Base-by-base conservation (phyloP, 805 yeast species). In the Zygosaccharomyces kombuchaensis region DNA sequence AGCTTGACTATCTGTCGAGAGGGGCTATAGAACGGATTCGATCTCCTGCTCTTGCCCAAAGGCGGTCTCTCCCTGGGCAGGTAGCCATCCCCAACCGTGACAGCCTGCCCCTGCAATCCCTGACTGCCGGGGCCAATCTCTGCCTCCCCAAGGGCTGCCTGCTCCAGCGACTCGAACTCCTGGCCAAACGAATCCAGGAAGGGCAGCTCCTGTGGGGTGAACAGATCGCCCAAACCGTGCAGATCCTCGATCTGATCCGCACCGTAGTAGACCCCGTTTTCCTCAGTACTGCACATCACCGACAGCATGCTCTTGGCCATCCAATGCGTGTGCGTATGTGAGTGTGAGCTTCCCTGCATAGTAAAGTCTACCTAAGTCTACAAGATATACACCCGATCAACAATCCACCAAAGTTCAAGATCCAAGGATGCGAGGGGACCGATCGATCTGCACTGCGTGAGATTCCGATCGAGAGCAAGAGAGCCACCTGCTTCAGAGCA, bases 1-100 rank as follows among this genome's bases (percentile, higher is more conserved):
- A 53, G 44, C 22, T 53, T 53, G 26, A 39, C 41, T 22, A 53
- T 51, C 40, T 53, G 54, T 36, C 45, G 46, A 23, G 57, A 51
- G 2, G 57, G 57, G 27, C 50, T 36, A 36, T 53, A 53, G 35
- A 53, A 53, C 4, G 57, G 57, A 31, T 53, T 53, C 16, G 55
- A 51, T 35, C 45, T 51, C 19, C 54, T 46, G 9, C 51, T 44
- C 17, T 36, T 30, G 10, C 47, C 37, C 36, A 40, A 27, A 2
- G 57, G 53, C 36, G 43, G 49, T 27, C 38, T 39, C 41, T 29
- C 16, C n/a, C 14, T 29, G 13, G 32, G 32, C 16, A n/a, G 3
- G 16, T 29, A 29, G 10, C 8, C 13, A 12, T 29, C 16, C 32
- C 12, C 32, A 6, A 14, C 22, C 4, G 32, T 10, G 16, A 14